These are phyloP conservation scores for Thalassiosira sp. DNA, from an alignment of 352 stramenopile species.

Conservation along the genomic window DNA sequence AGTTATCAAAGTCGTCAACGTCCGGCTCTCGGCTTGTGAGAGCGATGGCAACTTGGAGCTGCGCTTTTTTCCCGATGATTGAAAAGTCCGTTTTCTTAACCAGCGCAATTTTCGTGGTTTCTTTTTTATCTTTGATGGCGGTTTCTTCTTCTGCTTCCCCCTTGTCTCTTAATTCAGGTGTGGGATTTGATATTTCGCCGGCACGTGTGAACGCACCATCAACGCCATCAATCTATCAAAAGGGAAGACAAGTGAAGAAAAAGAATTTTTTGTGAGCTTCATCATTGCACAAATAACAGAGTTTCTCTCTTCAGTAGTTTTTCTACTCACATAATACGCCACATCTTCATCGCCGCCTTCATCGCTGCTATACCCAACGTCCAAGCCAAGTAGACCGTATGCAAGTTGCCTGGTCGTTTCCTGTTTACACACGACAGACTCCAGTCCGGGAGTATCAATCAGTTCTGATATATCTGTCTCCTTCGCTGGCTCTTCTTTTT, in stretches of 20 bases:
- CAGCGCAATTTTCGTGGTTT: constrained; percentile 51
- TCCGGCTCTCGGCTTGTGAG: constrained; percentile 66
- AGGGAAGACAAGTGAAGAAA: neutral
- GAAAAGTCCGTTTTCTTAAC: constrained; percentile 81
- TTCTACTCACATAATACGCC: constrained; percentile 68
- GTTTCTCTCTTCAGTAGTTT: neutral
- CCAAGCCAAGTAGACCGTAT: constrained; percentile 71
- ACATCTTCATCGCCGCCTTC: constrained; percentile 82
- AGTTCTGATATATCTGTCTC: constrained; percentile 11
- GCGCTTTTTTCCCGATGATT: constrained; percentile 63
- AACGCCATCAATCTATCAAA: constrained; percentile 72
- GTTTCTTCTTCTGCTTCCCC: constrained; percentile 27
- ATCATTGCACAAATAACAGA: neutral
- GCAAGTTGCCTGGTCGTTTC: constrained; percentile 77
- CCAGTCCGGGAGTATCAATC: constrained; percentile 25
- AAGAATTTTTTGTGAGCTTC: constrained; percentile 7
- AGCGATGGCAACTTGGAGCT: constrained; percentile 67
- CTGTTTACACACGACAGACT: constrained; percentile 51
- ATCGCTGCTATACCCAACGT: constrained; percentile 83
- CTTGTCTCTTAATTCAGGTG: constrained; percentile 7
- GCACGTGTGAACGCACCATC: constrained; percentile 70
- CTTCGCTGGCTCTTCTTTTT: constrained; percentile 22
- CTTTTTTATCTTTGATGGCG: constrained; percentile 25
- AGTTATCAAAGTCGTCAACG: constrained; percentile 76
- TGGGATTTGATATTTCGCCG: constrained; percentile 11